Conservation (phyloP, 495 filamentous ascomycete species). For the Penicilliopsis zonata region DNA sequence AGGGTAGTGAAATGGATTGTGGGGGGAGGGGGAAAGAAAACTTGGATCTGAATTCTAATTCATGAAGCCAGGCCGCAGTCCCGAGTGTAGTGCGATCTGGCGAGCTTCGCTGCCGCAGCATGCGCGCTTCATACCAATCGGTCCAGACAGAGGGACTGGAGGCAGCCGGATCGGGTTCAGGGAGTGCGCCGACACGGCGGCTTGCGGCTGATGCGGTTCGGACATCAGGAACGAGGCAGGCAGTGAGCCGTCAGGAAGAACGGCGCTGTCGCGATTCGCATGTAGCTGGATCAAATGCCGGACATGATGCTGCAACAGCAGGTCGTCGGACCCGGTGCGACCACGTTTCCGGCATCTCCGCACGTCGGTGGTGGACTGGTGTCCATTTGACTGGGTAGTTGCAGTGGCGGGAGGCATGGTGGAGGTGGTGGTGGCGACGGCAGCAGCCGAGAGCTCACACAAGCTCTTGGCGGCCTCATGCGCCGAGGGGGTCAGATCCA, state of each 20-base stretch:
- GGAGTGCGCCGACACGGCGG: constrained; percentile 4
- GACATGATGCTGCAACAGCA: constrained; percentile 59
- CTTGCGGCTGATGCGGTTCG: constrained; percentile 4
- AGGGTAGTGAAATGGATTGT: constrained; percentile 5
- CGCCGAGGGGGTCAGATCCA: constrained; percentile 28
- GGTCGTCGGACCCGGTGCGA: constrained; percentile 55
- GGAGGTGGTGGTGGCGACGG: not conserved
- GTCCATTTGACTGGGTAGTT: too few species aligned
- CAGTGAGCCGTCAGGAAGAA: constrained; percentile 28
- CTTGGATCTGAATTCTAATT: constrained; percentile 15
- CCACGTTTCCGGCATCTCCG: constrained; percentile 48
- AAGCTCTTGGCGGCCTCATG: constrained; percentile 55
- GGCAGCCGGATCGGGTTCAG: constrained; percentile 12
- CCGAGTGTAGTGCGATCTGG: constrained; percentile 27
- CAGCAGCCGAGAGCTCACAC: constrained; percentile 45
- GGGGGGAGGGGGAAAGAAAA: constrained; percentile 1
- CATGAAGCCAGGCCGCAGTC: constrained; percentile 24
- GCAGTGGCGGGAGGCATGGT: too few species aligned
- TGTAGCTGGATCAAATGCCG: constrained; percentile 39
- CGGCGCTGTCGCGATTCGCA: constrained; percentile 15
- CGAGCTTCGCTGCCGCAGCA: constrained; percentile 34
- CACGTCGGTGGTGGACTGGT: constrained; percentile 2
- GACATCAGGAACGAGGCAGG: constrained; percentile 27
- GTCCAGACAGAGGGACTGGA: constrained; percentile 21
- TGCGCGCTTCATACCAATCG: constrained; percentile 33